Evolutionary conservation across 768 basidiomycete species (phyloP).

Genomic region (Phanerochaete sordida): DNA sequence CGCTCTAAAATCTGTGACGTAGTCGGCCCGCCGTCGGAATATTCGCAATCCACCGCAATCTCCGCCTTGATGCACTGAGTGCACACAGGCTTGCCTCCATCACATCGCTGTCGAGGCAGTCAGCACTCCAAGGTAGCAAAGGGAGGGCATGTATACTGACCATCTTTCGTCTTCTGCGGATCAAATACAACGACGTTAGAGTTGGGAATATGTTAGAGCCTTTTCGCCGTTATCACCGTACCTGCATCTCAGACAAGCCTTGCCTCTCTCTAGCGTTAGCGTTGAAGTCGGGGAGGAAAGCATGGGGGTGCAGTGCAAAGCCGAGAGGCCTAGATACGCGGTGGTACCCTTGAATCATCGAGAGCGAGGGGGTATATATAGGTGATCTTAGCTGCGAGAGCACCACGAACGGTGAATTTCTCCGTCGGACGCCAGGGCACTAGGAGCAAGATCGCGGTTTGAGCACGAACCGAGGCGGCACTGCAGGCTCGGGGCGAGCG

Average conservation of each 20-base stretch:
- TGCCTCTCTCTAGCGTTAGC: slow-evolving; percentile 38
- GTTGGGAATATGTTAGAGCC: too few relatives aligned
- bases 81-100: slow-evolving; percentile 60
- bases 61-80: slow-evolving; percentile 58
- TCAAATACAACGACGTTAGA: neutral
- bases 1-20: slow-evolving; percentile 59
- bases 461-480: too few relatives aligned
- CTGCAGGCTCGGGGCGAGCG: too few relatives aligned
- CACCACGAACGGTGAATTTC: too few relatives aligned
- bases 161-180: slow-evolving; percentile 46
- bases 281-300: neutral
- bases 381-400: too few relatives aligned
- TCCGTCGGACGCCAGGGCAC: too few relatives aligned
- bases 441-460: too few relatives aligned
- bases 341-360: neutral
- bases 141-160: slow-evolving; percentile 22
- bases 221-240: too few relatives aligned
- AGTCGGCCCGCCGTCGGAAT: slow-evolving; percentile 61
- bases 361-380: too few relatives aligned
- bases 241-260: slow-evolving; percentile 51
- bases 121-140: neutral
- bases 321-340: neutral
- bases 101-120: slow-evolving; percentile 50
- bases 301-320: neutral
- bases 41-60: slow-evolving; percentile 61